Base-by-base conservation (phyloP, 2,329 filamentous ascomycete species). In the Epichloe bromicola region DNA sequence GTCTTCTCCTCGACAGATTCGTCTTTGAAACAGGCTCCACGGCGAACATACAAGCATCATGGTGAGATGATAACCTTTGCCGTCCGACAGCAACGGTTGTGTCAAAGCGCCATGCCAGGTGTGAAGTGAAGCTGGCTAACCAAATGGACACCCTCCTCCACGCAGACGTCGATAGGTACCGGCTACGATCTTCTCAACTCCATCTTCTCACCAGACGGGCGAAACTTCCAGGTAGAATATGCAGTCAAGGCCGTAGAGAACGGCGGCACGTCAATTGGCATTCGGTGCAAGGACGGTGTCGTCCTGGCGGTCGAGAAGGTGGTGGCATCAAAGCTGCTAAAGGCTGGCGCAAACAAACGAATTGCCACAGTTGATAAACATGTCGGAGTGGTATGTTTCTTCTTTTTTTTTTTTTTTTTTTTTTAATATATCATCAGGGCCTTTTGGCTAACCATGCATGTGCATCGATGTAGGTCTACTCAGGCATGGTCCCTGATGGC, bases 161-260 rank as follows among this genome's bases (percentile, higher is more conserved):
- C 42, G 38, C 60, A 98, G 93, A 98, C 93, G 65, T 98, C 93
- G 67, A 98, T 98, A 86, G 93, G 93, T 67, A 98, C 93, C 64
- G 93, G 93, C 66, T 98, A 98, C 75, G 93, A 98, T 82, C 85
- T 98, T 64, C 88, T 88, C 69, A 98, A 98, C 80, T 97, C 93
- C 65, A 94, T 97, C 76, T 98, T 97, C 79, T 97, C 93, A 46
- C 93, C 93, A 59, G 93, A 98, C 74, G 93, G 93, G 67, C 87
- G 93, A 62, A 98, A 98, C 72, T 98, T 98, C 72, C 93, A 98
- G 73, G 88, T 94, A 70, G 93, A 98, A 78, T 98, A 98, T 70
- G 93, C 93, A 60, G 86, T 94, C 61, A 98, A 98, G 78, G 93
- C 93, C 51, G 93, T 98, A 57, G 93, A 98, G 75, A 97, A 94